These are phyloP conservation scores for Rhodotorula diobovata DNA, from an alignment of 768 basidiomycete species.

Conservation along the genomic window DNA sequence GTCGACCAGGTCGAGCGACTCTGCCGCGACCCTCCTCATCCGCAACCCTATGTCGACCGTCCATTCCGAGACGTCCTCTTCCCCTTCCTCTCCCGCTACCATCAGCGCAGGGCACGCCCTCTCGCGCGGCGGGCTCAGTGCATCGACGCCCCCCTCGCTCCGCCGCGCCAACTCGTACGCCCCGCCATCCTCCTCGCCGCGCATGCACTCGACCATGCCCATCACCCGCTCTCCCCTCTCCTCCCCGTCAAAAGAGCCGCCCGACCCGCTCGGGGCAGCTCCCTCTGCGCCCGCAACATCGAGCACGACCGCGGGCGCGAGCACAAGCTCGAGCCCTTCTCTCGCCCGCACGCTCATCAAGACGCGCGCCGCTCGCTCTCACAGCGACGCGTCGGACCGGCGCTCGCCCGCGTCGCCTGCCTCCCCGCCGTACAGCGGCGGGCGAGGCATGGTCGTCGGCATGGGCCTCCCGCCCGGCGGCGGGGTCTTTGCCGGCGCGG, in stretches of 20 bases:
- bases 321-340: background rate
- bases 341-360: conserved; percentile 12
- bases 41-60: background rate
- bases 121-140: background rate
- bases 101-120: background rate
- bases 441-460: conserved; percentile 10
- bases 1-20: conserved; percentile 13
- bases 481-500: conserved; percentile 12
- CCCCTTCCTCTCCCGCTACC: no score
- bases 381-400: conserved; percentile 25
- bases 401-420: background rate
- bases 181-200: conserved; percentile 4
- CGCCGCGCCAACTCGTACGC: conserved; percentile 25
- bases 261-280: conserved; percentile 1
- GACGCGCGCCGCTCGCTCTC: conserved; percentile 9
- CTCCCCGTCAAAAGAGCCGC: background rate
- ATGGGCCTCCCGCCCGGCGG: conserved; percentile 12
- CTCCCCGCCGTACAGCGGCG: background rate
- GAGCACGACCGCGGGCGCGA: background rate
- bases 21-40: conserved; percentile 9
- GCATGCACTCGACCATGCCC: background rate
- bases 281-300: background rate
- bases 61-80: no score
- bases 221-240: conserved; percentile 9
- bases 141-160: conserved; percentile 10